phyloP scores from a whole-genome alignment of 805 yeast species.

The Lipomyces yamadae region DNA sequence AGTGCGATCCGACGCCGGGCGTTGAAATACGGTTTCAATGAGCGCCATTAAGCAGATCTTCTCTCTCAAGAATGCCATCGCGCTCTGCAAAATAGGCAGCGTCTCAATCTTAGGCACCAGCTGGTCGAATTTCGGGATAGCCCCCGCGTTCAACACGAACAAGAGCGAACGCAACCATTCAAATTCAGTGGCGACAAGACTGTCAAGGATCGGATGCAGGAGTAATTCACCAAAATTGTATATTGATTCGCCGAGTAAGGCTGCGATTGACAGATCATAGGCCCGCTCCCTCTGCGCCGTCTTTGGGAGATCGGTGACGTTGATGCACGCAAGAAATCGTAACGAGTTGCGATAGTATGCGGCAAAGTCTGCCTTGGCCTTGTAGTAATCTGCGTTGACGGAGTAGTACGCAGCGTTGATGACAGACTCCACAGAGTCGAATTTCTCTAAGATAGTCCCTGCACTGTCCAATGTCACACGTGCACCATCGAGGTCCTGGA shows the following conservation, averaged over 20 bases:
- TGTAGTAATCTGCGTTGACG: conserved; percentile 75
- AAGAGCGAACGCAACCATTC: conserved; percentile 76
- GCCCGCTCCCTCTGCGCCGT: conserved; percentile 58
- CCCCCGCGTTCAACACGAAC: conserved; percentile 75
- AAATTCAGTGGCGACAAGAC: conserved; percentile 56
- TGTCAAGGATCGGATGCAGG: conserved; percentile 78
- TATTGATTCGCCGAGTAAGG: conserved; percentile 86
- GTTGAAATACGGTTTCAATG: conserved; percentile 79
- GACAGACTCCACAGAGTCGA: conserved; percentile 61
- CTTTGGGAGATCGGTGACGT: conserved; percentile 47
- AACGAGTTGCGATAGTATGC: conserved; percentile 79
- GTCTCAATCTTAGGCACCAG: conserved; percentile 50
- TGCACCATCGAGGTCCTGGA: conserved; percentile 62
- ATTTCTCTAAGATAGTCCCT: conserved; percentile 56
- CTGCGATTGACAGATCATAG: conserved; percentile 81
- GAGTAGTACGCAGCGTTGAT: conserved; percentile 84
- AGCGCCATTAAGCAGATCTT: conserved; percentile 92
- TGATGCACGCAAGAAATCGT: conserved; percentile 76
- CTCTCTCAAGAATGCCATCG: conserved; percentile 75
- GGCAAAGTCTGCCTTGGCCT: conserved; percentile 77
- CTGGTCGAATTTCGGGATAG: conserved; percentile 66
- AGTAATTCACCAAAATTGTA: conserved; percentile 95
- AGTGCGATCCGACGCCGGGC: conserved; percentile 74
- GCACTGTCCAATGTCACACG: conserved; percentile 69
- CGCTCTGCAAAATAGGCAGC: conserved; percentile 61